Percentiles rank a stretch among this genome's conserved stretches.
These are phyloP conservation scores for Aspergillus heteromorphus DNA, from an alignment of 495 filamentous ascomycete genomes.

Conservation along the genomic window DNA sequence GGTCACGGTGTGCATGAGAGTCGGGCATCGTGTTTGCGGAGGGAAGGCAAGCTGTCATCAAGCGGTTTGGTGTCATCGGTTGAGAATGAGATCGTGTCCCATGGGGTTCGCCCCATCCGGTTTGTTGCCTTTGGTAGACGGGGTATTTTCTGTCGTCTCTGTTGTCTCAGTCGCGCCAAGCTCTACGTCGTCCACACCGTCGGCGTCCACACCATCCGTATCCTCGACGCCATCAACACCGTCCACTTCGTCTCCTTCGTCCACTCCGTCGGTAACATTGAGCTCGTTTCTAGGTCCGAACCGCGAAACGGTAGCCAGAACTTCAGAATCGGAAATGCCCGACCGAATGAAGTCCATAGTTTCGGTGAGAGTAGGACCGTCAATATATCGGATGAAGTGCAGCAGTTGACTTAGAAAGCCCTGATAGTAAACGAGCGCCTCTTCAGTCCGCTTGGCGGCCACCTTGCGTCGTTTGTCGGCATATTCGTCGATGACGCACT, in stretches of 20 bases:
- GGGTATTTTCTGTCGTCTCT: background rate
- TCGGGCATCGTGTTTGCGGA: background rate
- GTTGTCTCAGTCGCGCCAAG: background rate
- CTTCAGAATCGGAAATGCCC: constrained; percentile 18
- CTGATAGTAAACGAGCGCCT: constrained; percentile 25
- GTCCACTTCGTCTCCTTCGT: too few relatives aligned
- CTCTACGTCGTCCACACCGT: too few relatives aligned
- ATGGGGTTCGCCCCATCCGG: background rate
- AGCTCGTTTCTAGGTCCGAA: background rate
- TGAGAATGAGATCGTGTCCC: background rate
- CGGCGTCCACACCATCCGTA: too few relatives aligned
- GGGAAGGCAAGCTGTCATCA: background rate
- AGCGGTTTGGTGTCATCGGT: background rate
- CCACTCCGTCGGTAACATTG: background rate
- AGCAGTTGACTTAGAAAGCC: constrained; percentile 30
- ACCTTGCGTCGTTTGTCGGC: constrained; percentile 40
- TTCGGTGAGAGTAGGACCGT: constrained; percentile 15
- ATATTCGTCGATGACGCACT: constrained; percentile 34
- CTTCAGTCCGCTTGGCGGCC: constrained; percentile 25
- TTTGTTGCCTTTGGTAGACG: background rate
- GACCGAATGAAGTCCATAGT: constrained; percentile 25
- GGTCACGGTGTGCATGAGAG: background rate
- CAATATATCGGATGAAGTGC: constrained; percentile 19
- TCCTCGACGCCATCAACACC: too few relatives aligned
- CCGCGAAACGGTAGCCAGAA: constrained; percentile 9